phyloP scores from a whole-genome alignment of 371 early-diverging fungal genomes.

The Mucor ambiguus region DNA sequence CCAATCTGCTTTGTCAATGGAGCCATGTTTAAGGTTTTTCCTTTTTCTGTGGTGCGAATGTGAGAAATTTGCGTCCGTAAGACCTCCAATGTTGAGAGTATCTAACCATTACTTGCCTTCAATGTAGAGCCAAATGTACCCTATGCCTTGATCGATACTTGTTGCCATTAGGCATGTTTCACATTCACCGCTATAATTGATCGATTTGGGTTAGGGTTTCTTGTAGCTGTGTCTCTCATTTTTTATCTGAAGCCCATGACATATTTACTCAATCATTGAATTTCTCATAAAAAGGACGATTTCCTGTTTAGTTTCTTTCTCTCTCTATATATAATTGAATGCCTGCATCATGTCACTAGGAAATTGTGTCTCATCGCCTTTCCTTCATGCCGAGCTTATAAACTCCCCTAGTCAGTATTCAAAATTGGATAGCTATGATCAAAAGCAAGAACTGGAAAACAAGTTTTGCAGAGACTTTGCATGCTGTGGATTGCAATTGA shows the following conservation, averaged over 20 bases:
- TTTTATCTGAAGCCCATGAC: constrained; percentile 1
- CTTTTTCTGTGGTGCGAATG: neutral
- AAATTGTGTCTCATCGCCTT: constrained; percentile 22
- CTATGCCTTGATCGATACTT: neutral
- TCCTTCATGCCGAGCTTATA: constrained; percentile 6
- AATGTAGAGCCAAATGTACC: too few species aligned
- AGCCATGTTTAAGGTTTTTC: neutral
- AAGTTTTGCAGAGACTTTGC: constrained; percentile 88
- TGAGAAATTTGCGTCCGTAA: neutral
- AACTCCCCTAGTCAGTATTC: constrained; percentile 13
- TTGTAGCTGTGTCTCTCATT: neutral
- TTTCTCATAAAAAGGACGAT: neutral
- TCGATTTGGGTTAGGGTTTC: neutral
- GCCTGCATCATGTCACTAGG: constrained; percentile 1
- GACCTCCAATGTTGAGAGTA: too few species aligned
- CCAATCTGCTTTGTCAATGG: neutral
- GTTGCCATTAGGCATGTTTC: constrained; percentile 10
- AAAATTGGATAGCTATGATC: constrained; percentile 24
- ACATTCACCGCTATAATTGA: neutral
- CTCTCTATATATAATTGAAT: neutral
- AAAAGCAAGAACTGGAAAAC: constrained; percentile 76
- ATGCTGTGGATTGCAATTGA: constrained; percentile 83
- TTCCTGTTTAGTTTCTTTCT: neutral
- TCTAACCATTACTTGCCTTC: too few species aligned
- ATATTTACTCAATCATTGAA: neutral